A percentile compares a stretch with the other conserved stretches of the same genome.
phyloP scores from a whole-genome alignment of 495 filamentous ascomycete species.

The Talaromyces adpressus region DNA sequence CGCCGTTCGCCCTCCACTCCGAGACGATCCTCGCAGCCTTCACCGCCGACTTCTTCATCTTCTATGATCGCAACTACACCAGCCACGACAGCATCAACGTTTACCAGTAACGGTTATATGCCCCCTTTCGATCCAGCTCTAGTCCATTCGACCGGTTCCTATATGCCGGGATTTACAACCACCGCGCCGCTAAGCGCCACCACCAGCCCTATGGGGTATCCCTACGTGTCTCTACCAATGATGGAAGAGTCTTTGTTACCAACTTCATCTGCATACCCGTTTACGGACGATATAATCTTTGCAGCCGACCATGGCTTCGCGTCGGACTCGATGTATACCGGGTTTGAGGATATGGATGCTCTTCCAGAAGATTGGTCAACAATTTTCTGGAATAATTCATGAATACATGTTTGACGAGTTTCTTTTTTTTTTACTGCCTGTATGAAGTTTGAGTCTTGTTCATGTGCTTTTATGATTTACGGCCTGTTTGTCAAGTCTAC shows the following conservation, averaged over 20 bases:
- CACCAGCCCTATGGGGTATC: not conserved
- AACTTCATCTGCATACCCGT: conserved; percentile 2
- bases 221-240: conserved; percentile 4
- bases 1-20: not conserved
- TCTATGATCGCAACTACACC: not conserved
- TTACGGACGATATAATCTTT: conserved; percentile 7
- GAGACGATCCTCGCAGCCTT: not conserved
- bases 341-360: conserved; percentile 10
- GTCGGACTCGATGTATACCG: conserved; percentile 7
- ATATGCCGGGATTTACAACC: not conserved
- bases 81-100: not conserved
- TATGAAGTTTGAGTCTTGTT: not conserved
- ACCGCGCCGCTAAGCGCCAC: not conserved
- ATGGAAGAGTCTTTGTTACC: conserved; percentile 3
- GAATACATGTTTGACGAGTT: not conserved
- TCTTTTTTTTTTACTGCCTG: not conserved
- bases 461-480: not conserved
- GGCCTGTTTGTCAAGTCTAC: conserved; percentile 1
- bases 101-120: not conserved
- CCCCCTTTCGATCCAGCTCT: not conserved
- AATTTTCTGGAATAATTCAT: conserved; percentile 7
- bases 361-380: conserved; percentile 11
- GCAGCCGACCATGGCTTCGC: conserved; percentile 3
- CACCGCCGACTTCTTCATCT: not conserved
- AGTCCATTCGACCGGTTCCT: not conserved